Evolutionary conservation across 805 yeast genomes (phyloP), one percentile per base, ranked within the genome.

Genomic region (Teunomyces lycoperdinae): DNA sequence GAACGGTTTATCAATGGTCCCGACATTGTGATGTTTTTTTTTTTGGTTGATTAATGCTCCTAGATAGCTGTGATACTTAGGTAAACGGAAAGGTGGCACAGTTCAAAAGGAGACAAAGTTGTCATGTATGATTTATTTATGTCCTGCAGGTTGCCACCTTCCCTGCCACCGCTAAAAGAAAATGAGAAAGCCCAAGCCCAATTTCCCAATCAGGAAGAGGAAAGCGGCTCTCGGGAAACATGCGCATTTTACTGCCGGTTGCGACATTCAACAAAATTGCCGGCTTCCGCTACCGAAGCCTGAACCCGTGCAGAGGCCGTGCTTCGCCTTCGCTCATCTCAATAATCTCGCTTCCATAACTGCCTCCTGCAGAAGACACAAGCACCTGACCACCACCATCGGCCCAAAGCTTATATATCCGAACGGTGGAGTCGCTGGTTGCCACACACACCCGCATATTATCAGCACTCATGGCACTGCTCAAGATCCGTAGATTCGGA

Each of bases 1-100:
- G 96, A 87, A 56, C 96, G 82, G 70, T 88, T 88, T 51, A 87
- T 80, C 43, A 79, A 71, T 1, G 92, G 84, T 13, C 81, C 67
- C 9, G 76, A 70, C 77, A 68, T 72, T n/a, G 11, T 20, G 4
- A 17, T 16, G 17, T 17, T 20, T 4, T 4, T 20, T 5, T 20
- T 5, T 20, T 20, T 20, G 24, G 24, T 4, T 20, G 24, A 5
- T 20, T 20, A 20, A 20, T 20, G 24, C 24, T 20, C 1, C 6
- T 20, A 5, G 24, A 20, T 4, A 20, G 24, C 24, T 20, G 24
- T 20, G 24, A 17, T 39, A 10, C 3, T 27, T 17, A 14, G 24
- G 6, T 20, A 20, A 20, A 20, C 5, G 24, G 24, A 20, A 20
- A 20, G 24, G 24, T 20, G 24, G 24, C 24, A 20, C 24, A 20